phyloP scores from a whole-genome alignment of 2,329 filamentous ascomycete genomes.

The Fusarium hostae region DNA sequence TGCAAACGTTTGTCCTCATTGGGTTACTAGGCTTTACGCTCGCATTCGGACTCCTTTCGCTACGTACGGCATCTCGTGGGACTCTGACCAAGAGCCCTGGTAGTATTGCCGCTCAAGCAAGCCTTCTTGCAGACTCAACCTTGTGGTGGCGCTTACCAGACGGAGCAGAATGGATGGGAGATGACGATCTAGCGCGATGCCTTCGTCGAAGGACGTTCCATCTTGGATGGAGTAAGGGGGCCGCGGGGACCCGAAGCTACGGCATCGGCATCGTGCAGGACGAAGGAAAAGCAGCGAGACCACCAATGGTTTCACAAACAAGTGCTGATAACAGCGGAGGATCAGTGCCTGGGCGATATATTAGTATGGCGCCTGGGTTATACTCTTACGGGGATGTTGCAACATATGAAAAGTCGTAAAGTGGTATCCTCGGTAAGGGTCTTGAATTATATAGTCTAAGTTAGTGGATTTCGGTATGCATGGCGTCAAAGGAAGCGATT shows the following conservation, averaged over 20 bases:
- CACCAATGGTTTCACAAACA: slow-evolving; percentile 9
- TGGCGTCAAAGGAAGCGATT: slow-evolving; percentile 33
- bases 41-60: slow-evolving; percentile 35
- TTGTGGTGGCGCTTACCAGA: slow-evolving; percentile 44
- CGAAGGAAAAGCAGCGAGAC: slow-evolving; percentile 36
- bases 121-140: slow-evolving; percentile 45
- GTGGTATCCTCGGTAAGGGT: neutral
- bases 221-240: slow-evolving; percentile 39
- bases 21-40: slow-evolving; percentile 37
- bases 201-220: slow-evolving; percentile 44
- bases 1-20: slow-evolving; percentile 40
- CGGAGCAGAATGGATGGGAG: slow-evolving; percentile 45
- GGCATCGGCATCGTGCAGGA: slow-evolving; percentile 46
- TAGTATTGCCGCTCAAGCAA: slow-evolving; percentile 46
- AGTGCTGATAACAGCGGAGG: slow-evolving; percentile 22
- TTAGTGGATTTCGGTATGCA: slow-evolving; percentile 18
- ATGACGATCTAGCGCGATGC: slow-evolving; percentile 40
- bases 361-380: slow-evolving; percentile 43
- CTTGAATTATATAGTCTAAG: neutral
- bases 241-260: slow-evolving; percentile 33
- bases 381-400: slow-evolving; percentile 43
- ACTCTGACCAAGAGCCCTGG: slow-evolving; percentile 43
- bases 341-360: slow-evolving; percentile 32
- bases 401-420: slow-evolving; percentile 31
- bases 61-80: slow-evolving; percentile 39